Percentiles rank a stretch among this genome's conserved stretches.
Evolutionary conservation across 345 rosid genomes (phyloP).

Genomic region (Litchi chinensis): DNA sequence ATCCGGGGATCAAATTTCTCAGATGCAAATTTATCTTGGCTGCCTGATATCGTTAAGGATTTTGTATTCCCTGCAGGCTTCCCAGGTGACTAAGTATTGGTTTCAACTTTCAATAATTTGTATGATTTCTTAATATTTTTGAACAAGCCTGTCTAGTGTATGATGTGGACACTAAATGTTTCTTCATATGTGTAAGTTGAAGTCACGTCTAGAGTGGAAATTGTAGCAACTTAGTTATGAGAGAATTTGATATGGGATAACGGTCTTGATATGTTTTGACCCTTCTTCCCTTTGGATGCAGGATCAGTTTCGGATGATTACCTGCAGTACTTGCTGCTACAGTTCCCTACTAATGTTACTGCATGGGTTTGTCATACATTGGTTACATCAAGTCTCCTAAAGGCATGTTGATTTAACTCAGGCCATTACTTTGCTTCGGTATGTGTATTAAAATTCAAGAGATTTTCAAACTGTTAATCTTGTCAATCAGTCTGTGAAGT

Average conservation of each 20-base stretch:
- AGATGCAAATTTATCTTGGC: slow-evolving; percentile 47
- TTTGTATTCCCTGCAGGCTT: slow-evolving; percentile 85
- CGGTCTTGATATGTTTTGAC: slow-evolving; percentile 10
- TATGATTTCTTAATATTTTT: no score
- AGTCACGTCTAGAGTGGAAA: neutral
- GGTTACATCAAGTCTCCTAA: slow-evolving; percentile 95
- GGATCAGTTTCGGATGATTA: slow-evolving; percentile 96
- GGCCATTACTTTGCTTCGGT: slow-evolving; percentile 34
- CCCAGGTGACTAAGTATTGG: slow-evolving; percentile 57
- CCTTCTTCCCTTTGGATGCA: slow-evolving; percentile 30
- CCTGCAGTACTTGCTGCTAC: slow-evolving; percentile 84
- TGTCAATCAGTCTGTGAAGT: neutral
- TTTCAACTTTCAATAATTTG: neutral
- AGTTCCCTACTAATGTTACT: slow-evolving; percentile 93
- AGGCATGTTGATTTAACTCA: slow-evolving; percentile 71
- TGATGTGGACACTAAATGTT: neutral
- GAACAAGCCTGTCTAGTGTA: neutral
- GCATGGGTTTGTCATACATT: slow-evolving; percentile 93
- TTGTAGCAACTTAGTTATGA: neutral
- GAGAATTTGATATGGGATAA: neutral
- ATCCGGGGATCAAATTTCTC: slow-evolving; percentile 34
- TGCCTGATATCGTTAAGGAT: slow-evolving; percentile 61
- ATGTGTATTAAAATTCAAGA: slow-evolving; percentile 31
- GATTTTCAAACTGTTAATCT: slow-evolving; percentile 4
- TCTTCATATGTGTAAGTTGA: neutral